A percentile compares a stretch with the other conserved stretches of the same genome.
These are phyloP conservation scores for Strigomonas culicis DNA, from an alignment of 208 protist genomes.

Conservation along the genomic window DNA sequence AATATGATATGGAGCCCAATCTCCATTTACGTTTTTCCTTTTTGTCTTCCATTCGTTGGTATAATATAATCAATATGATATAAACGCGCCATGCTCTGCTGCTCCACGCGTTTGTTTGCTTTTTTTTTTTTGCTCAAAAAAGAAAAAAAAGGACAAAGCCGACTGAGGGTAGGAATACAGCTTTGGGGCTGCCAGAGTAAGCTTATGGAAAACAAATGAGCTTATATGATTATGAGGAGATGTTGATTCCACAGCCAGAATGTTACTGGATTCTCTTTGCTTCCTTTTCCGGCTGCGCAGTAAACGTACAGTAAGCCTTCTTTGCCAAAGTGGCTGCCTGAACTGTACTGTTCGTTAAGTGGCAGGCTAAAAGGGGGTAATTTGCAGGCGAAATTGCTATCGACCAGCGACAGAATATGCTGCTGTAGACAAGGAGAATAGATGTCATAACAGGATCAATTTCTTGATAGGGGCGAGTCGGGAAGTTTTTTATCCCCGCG, in stretches of 20 bases:
- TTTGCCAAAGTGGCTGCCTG: constrained; percentile 60
- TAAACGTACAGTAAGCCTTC: constrained; percentile 24
- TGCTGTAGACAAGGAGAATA: constrained; percentile 72
- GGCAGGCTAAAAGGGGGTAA: constrained; percentile 83
- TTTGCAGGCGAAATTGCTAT: constrained; percentile 83
- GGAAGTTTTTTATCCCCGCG: constrained; percentile 82
- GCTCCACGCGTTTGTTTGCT: too few relatives aligned
- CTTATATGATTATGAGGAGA: neutral
- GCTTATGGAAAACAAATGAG: neutral
- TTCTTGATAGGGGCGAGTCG: constrained; percentile 63
- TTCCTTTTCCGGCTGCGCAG: constrained; percentile 7
- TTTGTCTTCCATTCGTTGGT: too few relatives aligned
- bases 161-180: too few relatives aligned
- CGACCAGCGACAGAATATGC: constrained; percentile 82
- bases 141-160: neutral
- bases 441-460: constrained; percentile 84
- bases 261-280: constrained; percentile 13
- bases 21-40: too few relatives aligned
- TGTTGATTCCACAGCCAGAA: constrained; percentile 16
- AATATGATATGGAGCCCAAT: too few relatives aligned
- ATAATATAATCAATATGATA: too few relatives aligned
- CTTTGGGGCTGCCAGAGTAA: too few relatives aligned
- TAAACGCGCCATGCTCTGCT: too few relatives aligned
- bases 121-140: neutral
- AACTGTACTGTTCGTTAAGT: constrained; percentile 75